Conservation (phyloP, 2,329 filamentous ascomycete genomes). For the Stachybotrys chartarum region DNA sequence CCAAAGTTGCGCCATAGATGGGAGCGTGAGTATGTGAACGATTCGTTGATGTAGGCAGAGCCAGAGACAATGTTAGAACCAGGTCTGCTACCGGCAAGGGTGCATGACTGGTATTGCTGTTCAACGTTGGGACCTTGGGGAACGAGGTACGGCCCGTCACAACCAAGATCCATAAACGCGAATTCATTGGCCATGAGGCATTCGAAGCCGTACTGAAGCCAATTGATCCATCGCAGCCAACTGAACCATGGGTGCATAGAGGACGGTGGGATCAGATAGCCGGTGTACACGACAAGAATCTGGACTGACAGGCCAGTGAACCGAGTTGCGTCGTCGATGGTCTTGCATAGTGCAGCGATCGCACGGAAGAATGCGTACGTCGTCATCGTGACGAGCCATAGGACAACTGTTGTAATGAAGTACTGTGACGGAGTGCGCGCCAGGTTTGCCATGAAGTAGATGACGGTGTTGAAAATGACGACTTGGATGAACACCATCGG, state of each 20-base stretch:
- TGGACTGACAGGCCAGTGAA: conserved; percentile 51
- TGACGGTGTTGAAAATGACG: conserved; percentile 59
- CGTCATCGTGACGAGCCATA: conserved; percentile 48
- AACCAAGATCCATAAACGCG: conserved; percentile 48
- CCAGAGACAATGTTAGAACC: conserved; percentile 44
- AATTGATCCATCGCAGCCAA: conserved; percentile 64
- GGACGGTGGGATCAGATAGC: conserved; percentile 53
- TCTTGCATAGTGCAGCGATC: conserved; percentile 50
- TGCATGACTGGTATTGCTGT: conserved; percentile 44
- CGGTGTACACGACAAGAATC: conserved; percentile 60
- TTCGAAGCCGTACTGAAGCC: conserved; percentile 64
- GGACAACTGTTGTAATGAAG: conserved; percentile 58
- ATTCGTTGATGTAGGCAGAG: conserved; percentile 43
- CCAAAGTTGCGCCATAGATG: conserved; percentile 74
- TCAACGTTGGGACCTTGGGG: conserved; percentile 31
- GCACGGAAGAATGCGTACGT: conserved; percentile 54
- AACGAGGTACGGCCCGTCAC: conserved; percentile 49
- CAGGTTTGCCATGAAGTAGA: conserved; percentile 75
- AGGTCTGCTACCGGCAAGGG: conserved; percentile 36
- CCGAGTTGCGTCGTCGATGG: conserved; percentile 56
- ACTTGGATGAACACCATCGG: conserved; percentile 56
- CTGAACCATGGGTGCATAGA: conserved; percentile 52
- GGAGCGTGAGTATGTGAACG: conserved; percentile 46
- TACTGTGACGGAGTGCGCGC: conserved; percentile 59
- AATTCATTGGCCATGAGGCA: conserved; percentile 60